Conservation (phyloP, 345 rosid genomes). For the Dipteronia sinensis region DNA sequence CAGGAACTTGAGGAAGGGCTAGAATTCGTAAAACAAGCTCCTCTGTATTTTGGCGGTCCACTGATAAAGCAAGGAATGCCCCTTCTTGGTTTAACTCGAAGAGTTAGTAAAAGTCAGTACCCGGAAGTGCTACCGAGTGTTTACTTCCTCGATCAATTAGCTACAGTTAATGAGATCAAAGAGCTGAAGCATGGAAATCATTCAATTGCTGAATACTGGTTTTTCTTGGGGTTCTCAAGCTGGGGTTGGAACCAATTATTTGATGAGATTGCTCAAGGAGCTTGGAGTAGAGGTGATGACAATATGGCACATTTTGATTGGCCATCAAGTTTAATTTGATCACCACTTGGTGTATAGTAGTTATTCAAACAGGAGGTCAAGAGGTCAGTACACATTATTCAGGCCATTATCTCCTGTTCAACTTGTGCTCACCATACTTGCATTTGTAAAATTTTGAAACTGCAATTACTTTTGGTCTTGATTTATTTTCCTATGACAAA, state of each 20-base stretch:
- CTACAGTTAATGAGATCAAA: constrained; percentile 47
- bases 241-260: constrained; percentile 86
- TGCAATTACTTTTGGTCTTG: too few relatives aligned
- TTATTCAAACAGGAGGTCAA: too few relatives aligned
- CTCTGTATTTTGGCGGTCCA: constrained; percentile 78
- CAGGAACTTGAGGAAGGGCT: constrained; percentile 51
- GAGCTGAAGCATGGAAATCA: constrained; percentile 49
- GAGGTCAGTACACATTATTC: too few relatives aligned
- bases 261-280: constrained; percentile 68
- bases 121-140: constrained; percentile 65
- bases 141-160: constrained; percentile 68
- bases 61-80: constrained; percentile 59
- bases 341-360: too few relatives aligned
- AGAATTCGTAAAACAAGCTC: constrained; percentile 65
- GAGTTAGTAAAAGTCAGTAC: constrained; percentile 27
- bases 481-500: too few relatives aligned
- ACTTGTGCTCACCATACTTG: too few relatives aligned
- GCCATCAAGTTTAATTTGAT: constrained; percentile 42
- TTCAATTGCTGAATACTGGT: constrained; percentile 65
- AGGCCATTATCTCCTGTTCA: too few relatives aligned
- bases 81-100: constrained; percentile 61
- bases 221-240: constrained; percentile 80
- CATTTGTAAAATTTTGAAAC: too few relatives aligned
- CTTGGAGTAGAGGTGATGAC: constrained; percentile 58
- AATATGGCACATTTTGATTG: constrained; percentile 41